A percentile compares a stretch with the other conserved stretches of the same genome.
Evolutionary conservation across 2,329 filamentous ascomycete genomes (phyloP).

Genomic region (Aspergillus fijiensis): DNA sequence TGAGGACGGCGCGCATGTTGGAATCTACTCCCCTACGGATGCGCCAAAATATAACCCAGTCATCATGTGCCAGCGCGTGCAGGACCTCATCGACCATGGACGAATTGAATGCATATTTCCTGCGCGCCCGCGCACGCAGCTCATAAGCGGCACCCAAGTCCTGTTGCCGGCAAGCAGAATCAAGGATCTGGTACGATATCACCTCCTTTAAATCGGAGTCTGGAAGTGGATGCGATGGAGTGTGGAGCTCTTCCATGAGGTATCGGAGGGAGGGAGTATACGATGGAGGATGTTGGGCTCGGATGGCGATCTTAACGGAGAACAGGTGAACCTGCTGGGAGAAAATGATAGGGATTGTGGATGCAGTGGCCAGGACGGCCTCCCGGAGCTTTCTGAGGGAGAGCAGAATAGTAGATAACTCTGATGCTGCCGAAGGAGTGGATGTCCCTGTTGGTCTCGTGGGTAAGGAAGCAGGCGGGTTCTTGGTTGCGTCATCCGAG

Average conservation of each 20-base stretch:
- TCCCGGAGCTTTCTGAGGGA: constrained; percentile 91
- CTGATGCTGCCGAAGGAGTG: constrained; percentile 53
- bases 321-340: constrained; percentile 89
- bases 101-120: constrained; percentile 61
- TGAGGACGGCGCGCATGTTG: constrained; percentile 75
- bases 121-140: constrained; percentile 53
- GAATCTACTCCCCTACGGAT: constrained; percentile 73
- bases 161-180: constrained; percentile 79
- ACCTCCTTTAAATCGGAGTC: constrained; percentile 75
- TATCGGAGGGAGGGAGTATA: constrained; percentile 86
- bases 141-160: constrained; percentile 72
- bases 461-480: constrained; percentile 36
- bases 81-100: constrained; percentile 68
- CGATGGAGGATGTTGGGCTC: constrained; percentile 78
- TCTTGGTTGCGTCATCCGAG: constrained; percentile 40
- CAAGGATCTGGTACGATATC: constrained; percentile 76
- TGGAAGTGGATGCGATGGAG: constrained; percentile 63
- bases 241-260: constrained; percentile 70
- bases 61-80: constrained; percentile 70
- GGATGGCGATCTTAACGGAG: constrained; percentile 78
- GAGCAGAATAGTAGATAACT: constrained; percentile 72
- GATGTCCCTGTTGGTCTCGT: constrained; percentile 22
- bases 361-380: constrained; percentile 71
- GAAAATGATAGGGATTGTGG: constrained; percentile 74
- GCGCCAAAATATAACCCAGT: constrained; percentile 77